Percentiles rank a stretch among this genome's conserved stretches.
phyloP scores from a whole-genome alignment of 2,329 filamentous ascomycete genomes.

The Waltergamsia citrina region DNA sequence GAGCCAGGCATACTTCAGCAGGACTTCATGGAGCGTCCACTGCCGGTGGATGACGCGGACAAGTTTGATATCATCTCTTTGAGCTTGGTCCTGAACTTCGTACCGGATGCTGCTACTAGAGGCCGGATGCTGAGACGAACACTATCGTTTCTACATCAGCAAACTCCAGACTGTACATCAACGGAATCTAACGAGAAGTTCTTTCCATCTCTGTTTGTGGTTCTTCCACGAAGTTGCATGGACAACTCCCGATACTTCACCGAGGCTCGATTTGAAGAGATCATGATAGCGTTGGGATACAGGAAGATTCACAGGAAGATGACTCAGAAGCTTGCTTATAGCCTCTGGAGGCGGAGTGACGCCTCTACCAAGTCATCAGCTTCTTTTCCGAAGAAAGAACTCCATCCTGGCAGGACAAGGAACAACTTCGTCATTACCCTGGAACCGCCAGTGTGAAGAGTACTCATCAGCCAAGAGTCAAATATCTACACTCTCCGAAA shows the following conservation, averaged over 20 bases:
- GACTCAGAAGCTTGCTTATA: conserved; percentile 79
- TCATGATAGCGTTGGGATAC: conserved; percentile 76
- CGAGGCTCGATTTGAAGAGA: conserved; percentile 53
- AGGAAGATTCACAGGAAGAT: conserved; percentile 54
- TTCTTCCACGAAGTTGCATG: conserved; percentile 81
- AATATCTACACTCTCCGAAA: too few species aligned
- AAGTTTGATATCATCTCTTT: conserved; percentile 85
- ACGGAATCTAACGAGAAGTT: conserved; percentile 12
- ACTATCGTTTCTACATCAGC: conserved; percentile 54
- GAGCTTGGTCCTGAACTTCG: conserved; percentile 89
- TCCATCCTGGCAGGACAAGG: conserved; percentile 63
- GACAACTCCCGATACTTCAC: conserved; percentile 86
- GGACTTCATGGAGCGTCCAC: conserved; percentile 84
- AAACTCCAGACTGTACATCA: not conserved
- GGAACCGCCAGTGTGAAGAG: conserved; percentile 13
- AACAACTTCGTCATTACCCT: conserved; percentile 90
- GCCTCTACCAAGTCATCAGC: conserved; percentile 7
- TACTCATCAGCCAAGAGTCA: not conserved
- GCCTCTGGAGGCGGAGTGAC: conserved; percentile 59
- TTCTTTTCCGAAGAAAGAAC: conserved; percentile 53
- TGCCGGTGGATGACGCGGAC: conserved; percentile 53
- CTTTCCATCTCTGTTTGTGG: conserved; percentile 73
- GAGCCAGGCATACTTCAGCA: conserved; percentile 73
- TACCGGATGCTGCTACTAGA: conserved; percentile 63
- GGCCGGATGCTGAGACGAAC: conserved; percentile 81